A percentile compares a stretch with the other conserved stretches of the same genome.
phyloP scores from a whole-genome alignment of 495 filamentous ascomycete species.

The Xylaria curta region DNA sequence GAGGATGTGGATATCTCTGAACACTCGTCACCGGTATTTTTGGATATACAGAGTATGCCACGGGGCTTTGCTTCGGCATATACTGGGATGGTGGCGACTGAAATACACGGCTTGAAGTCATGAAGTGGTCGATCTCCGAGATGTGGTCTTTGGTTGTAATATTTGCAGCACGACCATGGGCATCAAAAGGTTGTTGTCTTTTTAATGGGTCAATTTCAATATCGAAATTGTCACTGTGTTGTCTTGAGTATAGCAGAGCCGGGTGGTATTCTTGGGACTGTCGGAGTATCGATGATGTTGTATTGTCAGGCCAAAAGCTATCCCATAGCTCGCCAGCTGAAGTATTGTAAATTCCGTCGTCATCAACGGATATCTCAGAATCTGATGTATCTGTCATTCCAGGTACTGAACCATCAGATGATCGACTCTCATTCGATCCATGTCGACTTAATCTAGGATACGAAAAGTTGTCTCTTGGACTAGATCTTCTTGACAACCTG shows the following conservation, averaged over 20 bases:
- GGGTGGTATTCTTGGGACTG: slow-evolving; percentile 32
- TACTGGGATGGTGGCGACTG: slow-evolving; percentile 25
- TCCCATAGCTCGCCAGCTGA: slow-evolving; percentile 40
- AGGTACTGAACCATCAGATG: slow-evolving; percentile 38
- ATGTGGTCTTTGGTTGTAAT: slow-evolving; percentile 14
- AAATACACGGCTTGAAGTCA: slow-evolving; percentile 2
- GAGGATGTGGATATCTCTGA: slow-evolving; percentile 30
- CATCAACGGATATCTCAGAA: slow-evolving; percentile 39
- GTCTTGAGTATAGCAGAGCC: slow-evolving; percentile 29
- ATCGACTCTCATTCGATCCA: slow-evolving; percentile 36
- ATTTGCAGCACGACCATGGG: slow-evolving; percentile 27
- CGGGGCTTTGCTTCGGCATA: slow-evolving; percentile 25
- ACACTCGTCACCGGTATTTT: slow-evolving; percentile 26
- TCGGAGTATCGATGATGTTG: not conserved
- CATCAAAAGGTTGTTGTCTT: slow-evolving; percentile 2
- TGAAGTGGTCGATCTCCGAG: slow-evolving; percentile 3
- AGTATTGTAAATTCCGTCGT: slow-evolving; percentile 36
- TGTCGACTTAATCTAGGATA: slow-evolving; percentile 37
- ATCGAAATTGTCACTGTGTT: slow-evolving; percentile 24
- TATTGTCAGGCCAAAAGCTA: slow-evolving; percentile 37
- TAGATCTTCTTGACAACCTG: slow-evolving; percentile 28
- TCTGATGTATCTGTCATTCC: slow-evolving; percentile 43
- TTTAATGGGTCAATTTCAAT: slow-evolving; percentile 21
- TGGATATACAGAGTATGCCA: slow-evolving; percentile 36
- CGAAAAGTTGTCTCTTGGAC: slow-evolving; percentile 36